These are phyloP conservation scores for Rhodocollybia butyracea DNA, from an alignment of 768 basidiomycete genomes.

Conservation along the genomic window DNA sequence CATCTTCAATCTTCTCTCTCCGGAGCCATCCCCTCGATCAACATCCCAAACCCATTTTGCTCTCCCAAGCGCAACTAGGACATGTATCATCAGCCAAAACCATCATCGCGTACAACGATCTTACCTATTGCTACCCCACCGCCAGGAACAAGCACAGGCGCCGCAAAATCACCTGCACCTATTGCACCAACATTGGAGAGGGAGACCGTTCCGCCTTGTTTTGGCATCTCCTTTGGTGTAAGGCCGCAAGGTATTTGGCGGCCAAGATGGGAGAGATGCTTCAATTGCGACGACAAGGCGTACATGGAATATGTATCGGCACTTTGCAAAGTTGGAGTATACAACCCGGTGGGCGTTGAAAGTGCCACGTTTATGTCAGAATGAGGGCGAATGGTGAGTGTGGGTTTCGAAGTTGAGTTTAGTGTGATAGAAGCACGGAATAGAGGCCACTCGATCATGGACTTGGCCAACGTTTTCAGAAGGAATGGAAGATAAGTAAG, in stretches of 20 bases:
- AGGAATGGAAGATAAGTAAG: constrained; percentile 83
- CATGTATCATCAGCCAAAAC: too few species aligned
- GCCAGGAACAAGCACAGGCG: constrained; percentile 75
- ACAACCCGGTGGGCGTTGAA: constrained; percentile 79
- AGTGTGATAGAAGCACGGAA: constrained; percentile 74
- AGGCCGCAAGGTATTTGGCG: constrained; percentile 66
- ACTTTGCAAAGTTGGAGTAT: constrained; percentile 67
- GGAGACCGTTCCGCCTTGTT: constrained; percentile 73
- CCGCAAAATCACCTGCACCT: constrained; percentile 67
- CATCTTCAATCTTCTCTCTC: constrained; percentile 54
- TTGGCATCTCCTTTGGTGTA: constrained; percentile 66
- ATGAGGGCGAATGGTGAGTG: constrained; percentile 66
- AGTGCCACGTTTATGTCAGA: constrained; percentile 77
- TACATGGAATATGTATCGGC: constrained; percentile 58
- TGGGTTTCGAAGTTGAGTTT: constrained; percentile 48
- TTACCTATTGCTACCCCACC: constrained; percentile 88
- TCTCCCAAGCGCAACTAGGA: constrained; percentile 73
- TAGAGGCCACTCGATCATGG: constrained; percentile 84
- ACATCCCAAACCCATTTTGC: constrained; percentile 80
- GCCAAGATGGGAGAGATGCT: constrained; percentile 60
- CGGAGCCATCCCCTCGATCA: constrained; percentile 40
- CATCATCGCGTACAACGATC: too few species aligned
- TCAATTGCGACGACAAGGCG: constrained; percentile 56
- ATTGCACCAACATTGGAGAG: constrained; percentile 82
- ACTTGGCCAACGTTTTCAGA: constrained; percentile 74